Evolutionary conservation across 148 eudicot species (phyloP).

Genomic region (Oxyria digyna): DNA sequence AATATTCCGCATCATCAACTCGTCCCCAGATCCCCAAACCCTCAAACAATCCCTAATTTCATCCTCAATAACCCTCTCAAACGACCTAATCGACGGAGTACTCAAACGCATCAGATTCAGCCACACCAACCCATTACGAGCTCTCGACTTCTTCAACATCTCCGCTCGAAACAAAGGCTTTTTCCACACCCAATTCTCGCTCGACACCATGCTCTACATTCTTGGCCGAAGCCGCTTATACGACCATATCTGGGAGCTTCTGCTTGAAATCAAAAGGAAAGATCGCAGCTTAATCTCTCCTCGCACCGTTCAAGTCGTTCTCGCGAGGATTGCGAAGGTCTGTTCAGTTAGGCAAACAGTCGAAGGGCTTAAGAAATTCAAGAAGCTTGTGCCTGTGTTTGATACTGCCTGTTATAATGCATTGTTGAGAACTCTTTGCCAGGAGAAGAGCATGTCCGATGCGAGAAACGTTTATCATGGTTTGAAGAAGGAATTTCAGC

Average conservation of each 20-base stretch:
- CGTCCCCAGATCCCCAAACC: constrained; percentile 23
- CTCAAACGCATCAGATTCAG: constrained; percentile 70
- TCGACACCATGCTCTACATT: constrained; percentile 72
- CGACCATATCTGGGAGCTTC: constrained; percentile 48
- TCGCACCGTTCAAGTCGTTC: constrained; percentile 59
- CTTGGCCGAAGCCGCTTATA: constrained; percentile 58
- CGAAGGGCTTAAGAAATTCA: constrained; percentile 52
- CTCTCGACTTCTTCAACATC: constrained; percentile 48
- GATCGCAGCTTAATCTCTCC: constrained; percentile 50
- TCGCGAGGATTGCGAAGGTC: constrained; percentile 59
- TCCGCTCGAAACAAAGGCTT: constrained; percentile 33
- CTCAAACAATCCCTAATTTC: constrained; percentile 35
- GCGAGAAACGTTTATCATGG: constrained; percentile 72
- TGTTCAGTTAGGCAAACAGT: constrained; percentile 75
- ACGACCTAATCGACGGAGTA: constrained; percentile 50
- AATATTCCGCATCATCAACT: constrained; percentile 32
- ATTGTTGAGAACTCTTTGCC: constrained; percentile 63
- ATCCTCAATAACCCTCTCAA: constrained; percentile 28
- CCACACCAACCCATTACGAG: constrained; percentile 53
- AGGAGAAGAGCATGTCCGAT: constrained; percentile 77
- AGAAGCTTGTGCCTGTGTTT: constrained; percentile 34
- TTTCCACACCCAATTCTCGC: constrained; percentile 54
- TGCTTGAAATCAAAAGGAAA: constrained; percentile 40
- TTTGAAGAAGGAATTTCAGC: constrained; percentile 45
- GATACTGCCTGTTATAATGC: constrained; percentile 52